Evolutionary conservation across 768 basidiomycete genomes (phyloP).

Genomic region (Suillus plorans): DNA sequence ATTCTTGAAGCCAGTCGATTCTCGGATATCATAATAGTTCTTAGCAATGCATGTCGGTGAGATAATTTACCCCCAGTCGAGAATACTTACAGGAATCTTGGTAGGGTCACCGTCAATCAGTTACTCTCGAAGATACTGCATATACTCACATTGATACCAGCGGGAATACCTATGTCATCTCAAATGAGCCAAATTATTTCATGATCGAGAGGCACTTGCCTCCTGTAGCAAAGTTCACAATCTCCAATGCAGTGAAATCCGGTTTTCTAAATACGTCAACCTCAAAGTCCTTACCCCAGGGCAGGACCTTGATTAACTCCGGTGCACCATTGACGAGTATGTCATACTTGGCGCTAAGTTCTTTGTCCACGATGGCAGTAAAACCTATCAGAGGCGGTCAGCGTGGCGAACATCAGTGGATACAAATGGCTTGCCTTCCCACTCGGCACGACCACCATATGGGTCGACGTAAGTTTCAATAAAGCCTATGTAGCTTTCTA

Average conservation of each 20-base stretch:
- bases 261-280: constrained; percentile 81
- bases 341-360: constrained; percentile 80
- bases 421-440: constrained; percentile 63
- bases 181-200: not conserved
- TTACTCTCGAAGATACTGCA: not conserved
- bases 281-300: constrained; percentile 73
- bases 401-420: not conserved
- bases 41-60: constrained; percentile 19
- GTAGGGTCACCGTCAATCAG: not conserved
- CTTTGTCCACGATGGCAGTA: constrained; percentile 86
- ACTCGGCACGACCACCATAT: constrained; percentile 88
- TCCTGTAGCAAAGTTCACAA: constrained; percentile 80
- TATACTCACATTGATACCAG: constrained; percentile 72
- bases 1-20: constrained; percentile 84
- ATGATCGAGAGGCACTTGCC: constrained; percentile 41
- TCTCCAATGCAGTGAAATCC: constrained; percentile 84
- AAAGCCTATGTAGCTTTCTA: constrained; percentile 88
- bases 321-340: constrained; percentile 74
- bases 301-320: constrained; percentile 74
- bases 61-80: not conserved
- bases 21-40: constrained; percentile 86
- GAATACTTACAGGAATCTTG: constrained; percentile 60
- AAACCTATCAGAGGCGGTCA: constrained; percentile 53
- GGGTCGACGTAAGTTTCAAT: constrained; percentile 88
- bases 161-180: constrained; percentile 63